phyloP scores from a whole-genome alignment of 225 moss, liverwort and hornwort species.

The Rhytidiadelphus loreus region DNA sequence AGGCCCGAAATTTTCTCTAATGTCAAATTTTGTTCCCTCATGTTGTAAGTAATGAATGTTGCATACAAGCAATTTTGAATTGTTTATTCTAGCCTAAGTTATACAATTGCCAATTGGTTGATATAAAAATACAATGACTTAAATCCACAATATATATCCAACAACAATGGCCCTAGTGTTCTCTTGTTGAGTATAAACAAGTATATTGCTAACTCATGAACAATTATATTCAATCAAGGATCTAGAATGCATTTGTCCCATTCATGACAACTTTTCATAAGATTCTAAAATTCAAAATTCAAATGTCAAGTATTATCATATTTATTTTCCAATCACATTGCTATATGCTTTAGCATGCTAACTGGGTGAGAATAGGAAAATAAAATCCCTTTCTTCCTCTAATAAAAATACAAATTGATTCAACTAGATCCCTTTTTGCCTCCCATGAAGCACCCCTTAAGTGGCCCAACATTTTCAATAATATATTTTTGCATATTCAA shows the following conservation, averaged over 20 bases:
- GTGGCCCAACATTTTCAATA: too few relatives aligned
- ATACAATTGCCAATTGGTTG: too few relatives aligned
- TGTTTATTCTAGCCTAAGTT: not conserved
- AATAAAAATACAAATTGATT: not conserved
- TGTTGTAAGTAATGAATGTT: not conserved
- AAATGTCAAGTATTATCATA: not conserved
- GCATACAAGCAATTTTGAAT: not conserved
- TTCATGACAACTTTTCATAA: too few relatives aligned
- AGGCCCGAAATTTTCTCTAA: too few relatives aligned
- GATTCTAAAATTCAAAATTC: not conserved
- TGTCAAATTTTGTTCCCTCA: too few relatives aligned
- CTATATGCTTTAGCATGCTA: rapidly evolving
- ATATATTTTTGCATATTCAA: not conserved
- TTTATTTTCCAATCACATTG: not conserved
- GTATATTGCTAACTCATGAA: too few relatives aligned
- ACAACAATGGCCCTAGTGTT: rapidly evolving
- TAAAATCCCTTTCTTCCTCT: not conserved
- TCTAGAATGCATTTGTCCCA: too few relatives aligned
- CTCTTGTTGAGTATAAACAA: too few relatives aligned
- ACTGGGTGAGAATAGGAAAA: not conserved
- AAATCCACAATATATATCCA: too few relatives aligned
- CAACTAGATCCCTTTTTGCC: rapidly evolving
- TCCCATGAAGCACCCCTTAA: rapidly evolving
- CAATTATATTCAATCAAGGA: too few relatives aligned
- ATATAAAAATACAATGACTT: too few relatives aligned